phyloP scores from a whole-genome alignment of 2,329 filamentous ascomycete genomes.

The Claviceps sp. region DNA sequence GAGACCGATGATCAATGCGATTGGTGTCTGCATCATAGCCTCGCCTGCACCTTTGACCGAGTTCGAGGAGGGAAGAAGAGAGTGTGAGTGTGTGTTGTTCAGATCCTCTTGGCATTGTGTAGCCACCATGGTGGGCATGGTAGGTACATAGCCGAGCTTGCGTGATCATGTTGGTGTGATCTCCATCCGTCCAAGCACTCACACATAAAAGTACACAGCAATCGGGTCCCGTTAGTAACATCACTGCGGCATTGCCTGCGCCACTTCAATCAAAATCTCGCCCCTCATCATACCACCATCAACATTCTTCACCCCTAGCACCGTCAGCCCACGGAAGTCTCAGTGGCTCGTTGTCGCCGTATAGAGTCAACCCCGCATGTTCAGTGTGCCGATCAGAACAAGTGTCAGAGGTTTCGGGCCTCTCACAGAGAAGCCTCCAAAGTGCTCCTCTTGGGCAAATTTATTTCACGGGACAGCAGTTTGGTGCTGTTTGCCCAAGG shows the following conservation, averaged over 20 bases:
- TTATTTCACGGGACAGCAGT: slow-evolving; percentile 32
- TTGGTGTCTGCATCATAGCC: slow-evolving; percentile 35
- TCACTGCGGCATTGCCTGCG: not conserved
- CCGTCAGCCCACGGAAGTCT: not conserved
- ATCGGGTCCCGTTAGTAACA: not conserved
- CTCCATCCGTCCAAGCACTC: not conserved
- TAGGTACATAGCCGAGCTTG: not conserved
- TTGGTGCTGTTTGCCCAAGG: slow-evolving; percentile 31
- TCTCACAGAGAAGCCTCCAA: not conserved
- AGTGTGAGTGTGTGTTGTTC: slow-evolving; percentile 5
- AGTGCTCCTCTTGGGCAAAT: slow-evolving; percentile 19
- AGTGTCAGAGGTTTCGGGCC: not conserved
- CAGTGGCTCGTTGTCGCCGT: not conserved
- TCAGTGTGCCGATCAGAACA: slow-evolving; percentile 1
- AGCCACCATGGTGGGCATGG: not conserved
- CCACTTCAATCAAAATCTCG: not conserved
- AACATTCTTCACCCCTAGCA: not conserved
- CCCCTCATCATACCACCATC: not conserved
- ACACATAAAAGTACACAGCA: not conserved
- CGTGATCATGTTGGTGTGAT: not conserved
- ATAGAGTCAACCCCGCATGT: not conserved
- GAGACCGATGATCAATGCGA: slow-evolving; percentile 26
- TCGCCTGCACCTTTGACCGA: slow-evolving; percentile 29
- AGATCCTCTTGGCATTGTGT: not conserved
- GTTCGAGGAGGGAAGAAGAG: slow-evolving; percentile 9